Evolutionary conservation across 1,284 basidiomycete species (phyloP), one percentile per base, ranked within the genome.

Genomic region (Boletus subluridellus): DNA sequence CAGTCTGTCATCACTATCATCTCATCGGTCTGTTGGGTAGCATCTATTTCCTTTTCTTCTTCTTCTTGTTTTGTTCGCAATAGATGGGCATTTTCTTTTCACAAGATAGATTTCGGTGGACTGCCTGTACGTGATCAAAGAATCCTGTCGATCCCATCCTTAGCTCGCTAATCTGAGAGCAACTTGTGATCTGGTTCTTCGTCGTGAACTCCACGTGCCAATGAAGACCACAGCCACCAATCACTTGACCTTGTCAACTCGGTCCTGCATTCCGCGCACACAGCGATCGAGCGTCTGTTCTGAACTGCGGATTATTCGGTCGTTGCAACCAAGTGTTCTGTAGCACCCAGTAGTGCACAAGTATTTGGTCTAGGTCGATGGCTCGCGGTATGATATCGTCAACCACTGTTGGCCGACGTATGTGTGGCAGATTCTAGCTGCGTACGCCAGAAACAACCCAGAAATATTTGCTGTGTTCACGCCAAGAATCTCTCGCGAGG

Each of bases 131-230:
- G 47, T 28, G 47, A 50, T 41, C 45, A 46, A 37, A 21, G 17
- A 55, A 44, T 21, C 15, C 21, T 21, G 48, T 54, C 45, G 41
- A 58, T 63, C 52, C 53, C 48, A 12, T 44, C 24, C 38, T 47
- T 35, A 8, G 21, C 35, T 61, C 28, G 35, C 45, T 41, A 12
- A 56, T 51, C 51, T 45, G 28, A 26, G 26, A 24, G 12, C 21
- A 21, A 46, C 21, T 21, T 21, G 4, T n/a, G 41, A 35, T 28
- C 28, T 38, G 35, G 41, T n/a, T 50, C 45, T 49, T 46, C 7
- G n/a, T 49, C 38, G 28, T 61, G 55, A 54, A 21, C 4, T 42
- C 62, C 65, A 65, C 49, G 66, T 69, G 66, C 32, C 37, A 51
- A 47, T 55, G 46, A 56, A 65, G 48, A 6, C 24, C 42, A 47